Percentiles rank a stretch among this genome's conserved stretches.
phyloP scores from a whole-genome alignment of 805 yeast genomes.

The Helenozyma baotianmanensis region DNA sequence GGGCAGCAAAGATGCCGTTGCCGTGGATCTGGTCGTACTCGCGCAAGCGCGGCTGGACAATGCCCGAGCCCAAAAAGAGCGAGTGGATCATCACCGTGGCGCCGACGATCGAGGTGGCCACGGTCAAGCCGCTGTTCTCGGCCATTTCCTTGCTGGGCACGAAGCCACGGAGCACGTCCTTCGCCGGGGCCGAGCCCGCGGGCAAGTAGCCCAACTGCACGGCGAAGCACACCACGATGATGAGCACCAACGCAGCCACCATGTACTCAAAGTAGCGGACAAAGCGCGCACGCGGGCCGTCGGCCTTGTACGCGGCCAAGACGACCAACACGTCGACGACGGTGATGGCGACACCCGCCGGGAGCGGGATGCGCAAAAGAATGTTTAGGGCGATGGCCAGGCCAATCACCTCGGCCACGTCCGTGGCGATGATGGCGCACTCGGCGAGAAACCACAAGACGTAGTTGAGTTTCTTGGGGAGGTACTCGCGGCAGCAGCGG shows the following conservation, averaged over 20 bases:
- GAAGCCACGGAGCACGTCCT: conserved; percentile 59
- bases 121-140: conserved; percentile 36
- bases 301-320: conserved; percentile 68
- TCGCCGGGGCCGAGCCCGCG: conserved; percentile 49
- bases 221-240: conserved; percentile 73
- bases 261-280: conserved; percentile 74
- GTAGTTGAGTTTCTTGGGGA: conserved; percentile 64
- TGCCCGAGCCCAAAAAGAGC: conserved; percentile 39
- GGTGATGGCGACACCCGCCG: conserved; percentile 73
- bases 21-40: conserved; percentile 39
- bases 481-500: conserved; percentile 68
- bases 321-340: conserved; percentile 78
- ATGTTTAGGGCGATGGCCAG: conserved; percentile 83
- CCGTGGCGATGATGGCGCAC: conserved; percentile 86
- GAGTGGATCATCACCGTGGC: conserved; percentile 49
- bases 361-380: conserved; percentile 66
- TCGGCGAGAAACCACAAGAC: conserved; percentile 70
- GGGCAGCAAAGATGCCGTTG: conserved; percentile 16
- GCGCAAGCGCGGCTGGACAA: conserved; percentile 41
- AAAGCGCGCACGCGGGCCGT: conserved; percentile 65
- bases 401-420: conserved; percentile 91
- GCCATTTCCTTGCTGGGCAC: conserved; percentile 46
- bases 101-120: conserved; percentile 43
- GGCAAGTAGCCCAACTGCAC: conserved; percentile 55
- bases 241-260: conserved; percentile 64